These are phyloP conservation scores for Penicillium sp. DNA, from an alignment of 2,329 filamentous ascomycete species.

Conservation along the genomic window DNA sequence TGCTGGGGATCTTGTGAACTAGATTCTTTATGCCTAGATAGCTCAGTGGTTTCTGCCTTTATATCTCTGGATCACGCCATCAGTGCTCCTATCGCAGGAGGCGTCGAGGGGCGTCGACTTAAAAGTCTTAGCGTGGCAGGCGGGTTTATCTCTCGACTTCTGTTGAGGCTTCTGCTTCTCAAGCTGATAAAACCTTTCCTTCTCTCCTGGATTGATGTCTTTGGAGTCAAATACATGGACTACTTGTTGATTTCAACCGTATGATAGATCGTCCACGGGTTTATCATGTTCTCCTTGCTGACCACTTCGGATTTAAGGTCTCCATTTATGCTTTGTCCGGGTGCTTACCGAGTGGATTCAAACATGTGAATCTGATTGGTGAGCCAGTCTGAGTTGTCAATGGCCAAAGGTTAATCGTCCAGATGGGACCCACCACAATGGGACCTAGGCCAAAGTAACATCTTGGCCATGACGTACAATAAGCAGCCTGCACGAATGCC, in stretches of 20 bases:
- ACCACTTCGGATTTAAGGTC: neutral
- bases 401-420: neutral
- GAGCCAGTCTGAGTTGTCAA: neutral
- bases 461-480: slow-evolving; percentile 4
- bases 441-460: neutral
- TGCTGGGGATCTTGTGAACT: neutral
- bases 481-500: slow-evolving; percentile 1
- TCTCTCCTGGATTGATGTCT: neutral
- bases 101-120: neutral
- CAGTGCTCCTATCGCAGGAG: neutral
- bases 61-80: neutral
- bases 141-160: neutral
- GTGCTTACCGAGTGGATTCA: neutral
- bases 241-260: neutral
- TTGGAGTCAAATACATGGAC: neutral
- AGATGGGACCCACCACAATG: neutral
- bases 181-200: neutral
- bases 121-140: neutral
- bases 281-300: neutral
- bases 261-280: neutral
- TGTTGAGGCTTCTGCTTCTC: neutral
- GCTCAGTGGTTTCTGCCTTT: neutral
- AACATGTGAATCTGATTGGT: neutral
- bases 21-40: neutral
- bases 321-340: neutral